Conservation (phyloP, 192 early-diverging fungal genomes). For the Spizellomyces punctatus region DNA sequence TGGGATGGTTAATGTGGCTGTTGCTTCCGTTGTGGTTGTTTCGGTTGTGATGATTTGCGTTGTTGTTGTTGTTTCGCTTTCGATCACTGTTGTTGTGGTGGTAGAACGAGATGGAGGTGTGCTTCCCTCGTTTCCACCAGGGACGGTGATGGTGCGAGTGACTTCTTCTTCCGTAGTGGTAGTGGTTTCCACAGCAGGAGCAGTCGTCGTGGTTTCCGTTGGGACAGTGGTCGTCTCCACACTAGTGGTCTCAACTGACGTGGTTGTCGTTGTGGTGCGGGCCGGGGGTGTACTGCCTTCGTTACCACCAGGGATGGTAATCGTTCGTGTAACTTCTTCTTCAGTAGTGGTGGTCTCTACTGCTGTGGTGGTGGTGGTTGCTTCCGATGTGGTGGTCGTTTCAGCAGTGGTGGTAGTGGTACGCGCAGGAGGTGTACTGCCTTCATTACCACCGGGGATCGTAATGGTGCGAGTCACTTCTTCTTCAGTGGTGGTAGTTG, state of each 20-base stretch:
- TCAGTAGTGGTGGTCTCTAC: neutral
- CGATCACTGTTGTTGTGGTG: neutral
- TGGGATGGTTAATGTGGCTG: neutral
- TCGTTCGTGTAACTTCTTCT: neutral
- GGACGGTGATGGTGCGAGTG: neutral
- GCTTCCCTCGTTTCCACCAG: neutral
- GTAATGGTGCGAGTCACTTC: neutral
- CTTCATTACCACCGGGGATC: neutral
- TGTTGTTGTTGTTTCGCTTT: neutral
- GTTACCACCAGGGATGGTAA: neutral
- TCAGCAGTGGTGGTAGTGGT: neutral
- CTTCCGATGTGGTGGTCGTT: neutral
- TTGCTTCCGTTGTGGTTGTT: neutral
- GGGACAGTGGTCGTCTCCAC: neutral
- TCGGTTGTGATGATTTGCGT: neutral
- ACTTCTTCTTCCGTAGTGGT: neutral
- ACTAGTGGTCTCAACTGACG: neutral
- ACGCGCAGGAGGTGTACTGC: neutral
- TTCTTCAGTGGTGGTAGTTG: constrained; percentile 3
- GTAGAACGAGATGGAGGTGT: neutral
- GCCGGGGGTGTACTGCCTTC: neutral
- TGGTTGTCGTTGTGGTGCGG: neutral
- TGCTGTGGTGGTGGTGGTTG: neutral
- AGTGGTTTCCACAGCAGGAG: neutral
- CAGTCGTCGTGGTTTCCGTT: neutral